Base-by-base conservation (phyloP, 176 grass and related monocot species). In the Lolium multiflorum region DNA sequence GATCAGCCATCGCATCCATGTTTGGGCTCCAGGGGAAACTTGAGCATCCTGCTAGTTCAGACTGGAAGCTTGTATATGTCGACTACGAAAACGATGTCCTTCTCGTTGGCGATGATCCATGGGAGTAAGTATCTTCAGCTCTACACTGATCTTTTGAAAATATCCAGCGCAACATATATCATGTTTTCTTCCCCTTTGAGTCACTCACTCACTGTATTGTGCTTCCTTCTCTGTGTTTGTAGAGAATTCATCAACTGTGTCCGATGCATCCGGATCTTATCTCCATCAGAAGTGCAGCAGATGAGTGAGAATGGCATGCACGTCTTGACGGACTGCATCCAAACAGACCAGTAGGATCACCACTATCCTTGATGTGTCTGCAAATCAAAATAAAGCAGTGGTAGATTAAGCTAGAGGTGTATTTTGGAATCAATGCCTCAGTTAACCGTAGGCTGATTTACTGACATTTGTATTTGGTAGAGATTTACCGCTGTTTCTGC, bases 31-130 rank as follows among this genome's bases (percentile, higher is more conserved):
- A 95, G 59, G 94, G 88, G 16, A 94, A 99, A 69, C 73, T 99
- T 35, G 97, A 96, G 80, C 90, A 93, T 43, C 89, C 94, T 80
- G 86, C 76, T 37, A 82, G 74, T 87, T 96, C 94, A 46, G 90
- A 96, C 21, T 99, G 97, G 97, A 99, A 96, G 87, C 94, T 99
- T 39, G 97, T 99, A 46, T 99, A 99, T 12, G 94, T 99, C 0
- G 97, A 96, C 89, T 99, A 96, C 13, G 97, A 99, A 90, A 94
- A 99, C 12, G 97, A 99, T 11, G 90, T 96, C 74, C 97, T 99
- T 83, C 90, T 99, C 0, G 97, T 99, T 18, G 97, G 94, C 26
- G 97, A 99, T 58, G 97, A 99, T 85, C 97, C 97, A 31, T 99
- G 97, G 94, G 94, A 99, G 97, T 99, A 92, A 85, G 94, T 82